Evolutionary conservation across 805 yeast species (phyloP).

Genomic region (Sungouiella thailandica): DNA sequence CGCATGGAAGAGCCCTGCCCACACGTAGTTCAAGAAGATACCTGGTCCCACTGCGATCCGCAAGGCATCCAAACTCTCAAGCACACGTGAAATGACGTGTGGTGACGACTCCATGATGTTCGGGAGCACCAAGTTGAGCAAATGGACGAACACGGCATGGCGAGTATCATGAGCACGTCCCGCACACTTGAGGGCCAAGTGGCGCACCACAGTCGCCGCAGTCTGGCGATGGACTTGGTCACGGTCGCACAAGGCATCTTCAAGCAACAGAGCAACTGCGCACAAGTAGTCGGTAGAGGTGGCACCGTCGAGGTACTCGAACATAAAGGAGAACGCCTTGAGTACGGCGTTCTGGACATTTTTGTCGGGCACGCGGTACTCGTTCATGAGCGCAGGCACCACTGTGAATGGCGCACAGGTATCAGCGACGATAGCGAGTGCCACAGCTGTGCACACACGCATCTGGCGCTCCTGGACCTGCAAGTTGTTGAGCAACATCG

Average conservation of each 20-base stretch:
- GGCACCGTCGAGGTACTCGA: slow-evolving; percentile 81
- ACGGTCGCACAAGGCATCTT: slow-evolving; percentile 86
- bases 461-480: slow-evolving; percentile 93
- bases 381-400: slow-evolving; percentile 92
- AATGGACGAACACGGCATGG: slow-evolving; percentile 65
- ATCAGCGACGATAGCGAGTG: slow-evolving; percentile 94
- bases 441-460: slow-evolving; percentile 96
- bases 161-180: slow-evolving; percentile 71
- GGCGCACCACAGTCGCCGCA: slow-evolving; percentile 82
- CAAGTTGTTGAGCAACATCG: slow-evolving; percentile 74
- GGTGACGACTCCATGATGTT: slow-evolving; percentile 93
- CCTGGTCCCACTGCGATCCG: slow-evolving; percentile 76
- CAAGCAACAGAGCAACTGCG: slow-evolving; percentile 71
- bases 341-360: slow-evolving; percentile 95
- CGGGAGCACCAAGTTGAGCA: slow-evolving; percentile 77
- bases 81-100: slow-evolving; percentile 78
- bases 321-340: slow-evolving; percentile 84
- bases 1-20: slow-evolving; percentile 92
- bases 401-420: slow-evolving; percentile 91
- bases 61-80: slow-evolving; percentile 75
- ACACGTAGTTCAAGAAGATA: slow-evolving; percentile 61
- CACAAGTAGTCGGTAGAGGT: slow-evolving; percentile 77
- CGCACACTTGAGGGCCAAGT: slow-evolving; percentile 68
- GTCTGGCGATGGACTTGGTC: slow-evolving; percentile 94
- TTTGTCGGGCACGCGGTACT: slow-evolving; percentile 84